phyloP scores from a whole-genome alignment of 78 protist genomes.

The Andalucia godoyi region DNA sequence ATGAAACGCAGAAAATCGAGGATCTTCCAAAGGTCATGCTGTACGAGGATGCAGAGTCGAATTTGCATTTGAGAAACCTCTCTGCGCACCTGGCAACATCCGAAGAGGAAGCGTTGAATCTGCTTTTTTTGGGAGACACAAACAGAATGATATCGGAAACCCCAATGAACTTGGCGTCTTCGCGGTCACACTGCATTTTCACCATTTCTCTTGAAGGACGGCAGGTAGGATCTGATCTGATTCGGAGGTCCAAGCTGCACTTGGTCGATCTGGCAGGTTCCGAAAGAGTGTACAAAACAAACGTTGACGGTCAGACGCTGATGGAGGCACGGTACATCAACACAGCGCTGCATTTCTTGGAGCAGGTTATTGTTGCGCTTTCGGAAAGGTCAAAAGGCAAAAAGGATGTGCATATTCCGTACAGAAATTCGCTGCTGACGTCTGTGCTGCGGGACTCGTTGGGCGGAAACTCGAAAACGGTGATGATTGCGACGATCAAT shows the following conservation, averaged over 20 bases:
- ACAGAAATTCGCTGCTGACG: slow-evolving; percentile 62
- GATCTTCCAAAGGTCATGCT: slow-evolving; percentile 21
- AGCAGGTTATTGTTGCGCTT: slow-evolving; percentile 33
- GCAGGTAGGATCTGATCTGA: not conserved
- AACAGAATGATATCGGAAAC: slow-evolving; percentile 48
- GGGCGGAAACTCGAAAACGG: slow-evolving; percentile 69
- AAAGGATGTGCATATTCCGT: slow-evolving; percentile 45
- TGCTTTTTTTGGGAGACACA: slow-evolving; percentile 52
- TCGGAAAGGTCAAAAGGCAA: slow-evolving; percentile 1
- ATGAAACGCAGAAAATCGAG: slow-evolving; percentile 22
- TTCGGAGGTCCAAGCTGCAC: slow-evolving; percentile 37
- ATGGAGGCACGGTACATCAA: slow-evolving; percentile 50
- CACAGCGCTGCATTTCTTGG: slow-evolving; percentile 44
- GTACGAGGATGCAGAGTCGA: slow-evolving; percentile 19
- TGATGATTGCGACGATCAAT: slow-evolving; percentile 39
- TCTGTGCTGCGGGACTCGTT: slow-evolving; percentile 52
- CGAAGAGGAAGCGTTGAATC: slow-evolving; percentile 36
- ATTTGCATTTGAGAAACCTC: not conserved
- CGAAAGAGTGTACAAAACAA: slow-evolving; percentile 19
- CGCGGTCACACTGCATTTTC: slow-evolving; percentile 51
- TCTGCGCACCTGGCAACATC: not conserved
- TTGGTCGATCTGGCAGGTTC: slow-evolving; percentile 63
- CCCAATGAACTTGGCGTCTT: slow-evolving; percentile 35
- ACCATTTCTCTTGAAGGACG: slow-evolving; percentile 4
- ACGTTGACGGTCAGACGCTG: slow-evolving; percentile 14